Evolutionary conservation across 257 asterid species (phyloP), one percentile per base, ranked within the genome.

Genomic region (Solanum paucissectum): DNA sequence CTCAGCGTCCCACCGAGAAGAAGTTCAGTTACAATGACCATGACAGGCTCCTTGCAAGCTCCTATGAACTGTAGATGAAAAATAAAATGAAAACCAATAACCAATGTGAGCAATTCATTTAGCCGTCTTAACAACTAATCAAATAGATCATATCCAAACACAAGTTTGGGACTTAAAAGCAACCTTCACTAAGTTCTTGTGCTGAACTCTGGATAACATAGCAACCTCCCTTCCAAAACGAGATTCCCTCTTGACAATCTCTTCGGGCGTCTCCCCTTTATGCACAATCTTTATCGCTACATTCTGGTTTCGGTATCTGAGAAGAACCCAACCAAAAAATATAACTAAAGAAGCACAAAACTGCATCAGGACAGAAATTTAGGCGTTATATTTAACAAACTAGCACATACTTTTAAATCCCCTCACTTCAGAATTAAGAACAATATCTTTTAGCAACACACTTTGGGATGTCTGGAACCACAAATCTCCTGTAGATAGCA

Each of bases 101-200:
- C 40, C 88, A 16, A 32, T 6, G 40, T 68, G 23, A 55, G 86
- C 27, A 16, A 83, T 64, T 33, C 33, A 34, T 23, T 77, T 8
- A 79, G 8, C 85, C 18, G 29, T 29, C 29, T 81, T 27, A 46
- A 81, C 23, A 12, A 14, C 66, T 81, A 25, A 46, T 77, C 68
- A 46, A 79, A 46, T 18, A 81, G 85, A 81, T 81, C 69, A 81
- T 46, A 81, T 49, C 29, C 68, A 81, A 81, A 81, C 20, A 46
- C 25, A 46, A 52, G 25, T 81, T 46, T 52, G 29, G 85, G n/a
- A 81, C 81, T 13, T 62, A 64, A 72, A 62, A 7, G 83, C 92
- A 90, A 96, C 99, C 99, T 96, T 96, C 89, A 96, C 99, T 86
- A 96, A 92, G 93, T 96, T 95, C 91, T 94, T 94, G 93, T 96